Evolutionary conservation across 106 monocot species (phyloP).

Genomic region (Hemerocallis citrina): DNA sequence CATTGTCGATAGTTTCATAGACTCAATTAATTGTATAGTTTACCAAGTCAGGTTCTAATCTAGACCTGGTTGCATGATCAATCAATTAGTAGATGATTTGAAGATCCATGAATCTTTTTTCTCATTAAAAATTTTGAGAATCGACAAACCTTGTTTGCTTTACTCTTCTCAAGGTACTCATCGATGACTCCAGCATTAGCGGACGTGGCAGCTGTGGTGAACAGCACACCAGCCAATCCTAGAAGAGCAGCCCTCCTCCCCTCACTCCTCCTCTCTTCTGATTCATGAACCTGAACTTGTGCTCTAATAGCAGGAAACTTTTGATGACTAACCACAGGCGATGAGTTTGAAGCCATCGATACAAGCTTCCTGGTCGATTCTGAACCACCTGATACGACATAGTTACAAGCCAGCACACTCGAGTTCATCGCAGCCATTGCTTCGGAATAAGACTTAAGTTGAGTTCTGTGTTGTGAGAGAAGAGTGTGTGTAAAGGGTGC

Average conservation of each 20-base stretch:
- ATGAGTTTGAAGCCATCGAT: constrained; percentile 1
- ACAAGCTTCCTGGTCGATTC: constrained; percentile 33
- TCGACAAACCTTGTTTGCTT: constrained; percentile 70
- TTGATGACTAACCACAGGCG: constrained; percentile 3
- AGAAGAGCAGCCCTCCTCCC: constrained; percentile 60
- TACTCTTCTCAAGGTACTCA: constrained; percentile 85
- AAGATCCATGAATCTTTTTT: too few relatives aligned
- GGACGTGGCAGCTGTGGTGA: constrained; percentile 31
- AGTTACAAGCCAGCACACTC: constrained; percentile 59
- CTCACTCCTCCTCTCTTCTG: constrained; percentile 9
- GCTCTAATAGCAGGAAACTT: constrained; percentile 41
- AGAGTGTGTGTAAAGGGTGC: not conserved
- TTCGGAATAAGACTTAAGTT: too few relatives aligned
- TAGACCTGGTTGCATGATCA: too few relatives aligned
- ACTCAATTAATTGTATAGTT: too few relatives aligned
- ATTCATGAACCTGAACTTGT: constrained; percentile 37
- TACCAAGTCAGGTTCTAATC: too few relatives aligned
- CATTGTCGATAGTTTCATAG: too few relatives aligned
- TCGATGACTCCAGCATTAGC: constrained; percentile 74
- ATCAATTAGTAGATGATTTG: too few relatives aligned
- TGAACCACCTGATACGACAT: constrained; percentile 34
- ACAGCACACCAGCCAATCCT: constrained; percentile 49
- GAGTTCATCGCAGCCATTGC: constrained; percentile 74
- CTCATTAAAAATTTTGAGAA: too few relatives aligned
- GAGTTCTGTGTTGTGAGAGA: not conserved